These are phyloP conservation scores for Tuber brumale DNA, from an alignment of 495 filamentous ascomycete species.

Conservation along the genomic window DNA sequence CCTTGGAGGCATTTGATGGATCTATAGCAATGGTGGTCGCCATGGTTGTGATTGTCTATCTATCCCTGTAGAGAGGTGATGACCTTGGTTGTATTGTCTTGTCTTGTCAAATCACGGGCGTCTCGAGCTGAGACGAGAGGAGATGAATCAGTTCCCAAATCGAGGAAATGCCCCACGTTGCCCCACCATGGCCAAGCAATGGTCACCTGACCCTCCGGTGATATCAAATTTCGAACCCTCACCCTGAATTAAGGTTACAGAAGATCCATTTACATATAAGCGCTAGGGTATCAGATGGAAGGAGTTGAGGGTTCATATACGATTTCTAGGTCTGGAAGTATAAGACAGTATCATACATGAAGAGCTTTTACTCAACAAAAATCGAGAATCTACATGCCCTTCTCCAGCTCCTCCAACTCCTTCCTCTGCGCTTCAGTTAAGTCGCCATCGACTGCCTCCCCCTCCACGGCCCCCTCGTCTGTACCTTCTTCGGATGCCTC, in stretches of 20 bases:
- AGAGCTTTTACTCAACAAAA: not conserved
- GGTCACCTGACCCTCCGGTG: not conserved
- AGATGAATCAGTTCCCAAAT: not conserved
- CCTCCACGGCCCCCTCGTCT: not conserved
- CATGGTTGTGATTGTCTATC: constrained; percentile 9
- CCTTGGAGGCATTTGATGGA: constrained; percentile 56
- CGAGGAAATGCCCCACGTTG: not conserved
- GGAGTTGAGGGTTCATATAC: not conserved
- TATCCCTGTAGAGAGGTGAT: not conserved
- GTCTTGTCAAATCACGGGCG: not conserved
- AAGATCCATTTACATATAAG: not conserved
- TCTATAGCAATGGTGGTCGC: constrained; percentile 49
- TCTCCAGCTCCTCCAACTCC: not conserved
- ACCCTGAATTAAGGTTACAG: not conserved
- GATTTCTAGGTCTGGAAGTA: not conserved
- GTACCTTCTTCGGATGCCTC: not conserved
- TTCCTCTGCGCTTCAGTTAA: not conserved
- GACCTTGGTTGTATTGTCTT: not conserved
- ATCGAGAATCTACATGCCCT: not conserved
- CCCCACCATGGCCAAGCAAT: not conserved
- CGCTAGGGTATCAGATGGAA: not conserved
- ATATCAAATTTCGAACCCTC: not conserved
- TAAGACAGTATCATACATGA: not conserved
- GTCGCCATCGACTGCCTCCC: not conserved
- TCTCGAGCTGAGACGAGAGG: not conserved